Percentiles rank a stretch among this genome's conserved stretches.
Conservation (phyloP, 306 rosid species). For the Styphnolobium japonicum region DNA sequence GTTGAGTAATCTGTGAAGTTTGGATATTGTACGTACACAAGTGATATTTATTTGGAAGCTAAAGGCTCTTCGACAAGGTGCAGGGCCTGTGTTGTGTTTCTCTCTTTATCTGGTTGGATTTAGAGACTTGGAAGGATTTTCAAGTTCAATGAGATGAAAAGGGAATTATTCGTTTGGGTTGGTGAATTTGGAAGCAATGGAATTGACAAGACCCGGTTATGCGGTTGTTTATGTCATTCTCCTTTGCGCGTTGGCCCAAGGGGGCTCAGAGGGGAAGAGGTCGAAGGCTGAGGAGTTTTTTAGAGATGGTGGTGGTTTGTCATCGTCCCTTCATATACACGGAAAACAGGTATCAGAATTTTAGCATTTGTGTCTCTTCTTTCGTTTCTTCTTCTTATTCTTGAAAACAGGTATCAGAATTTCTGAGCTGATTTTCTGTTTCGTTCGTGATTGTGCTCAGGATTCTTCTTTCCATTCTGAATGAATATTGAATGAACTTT, state of each 20-base stretch:
- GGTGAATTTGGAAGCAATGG: conserved; percentile 46
- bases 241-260: conserved; percentile 64
- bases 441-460: background rate
- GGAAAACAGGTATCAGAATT: conserved; percentile 46
- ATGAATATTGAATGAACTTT: background rate
- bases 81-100: background rate
- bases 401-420: no score
- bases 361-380: background rate
- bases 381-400: background rate
- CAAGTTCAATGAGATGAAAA: conserved; percentile 64
- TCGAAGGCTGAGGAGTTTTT: conserved; percentile 31
- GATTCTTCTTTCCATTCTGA: background rate
- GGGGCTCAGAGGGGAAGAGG: conserved; percentile 61
- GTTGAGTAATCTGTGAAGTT: background rate
- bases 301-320: conserved; percentile 4
- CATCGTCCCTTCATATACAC: conserved; percentile 10
- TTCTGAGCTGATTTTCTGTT: background rate
- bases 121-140: conserved; percentile 11
- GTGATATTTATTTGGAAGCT: conserved; percentile 20
- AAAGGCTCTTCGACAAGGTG: conserved; percentile 3
- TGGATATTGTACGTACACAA: conserved; percentile 1
- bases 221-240: conserved; percentile 57
- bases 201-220: conserved; percentile 51
- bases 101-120: background rate
- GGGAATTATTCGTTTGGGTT: conserved; percentile 18